Percentiles rank a stretch among this genome's conserved stretches.
These are phyloP conservation scores for Pisolithus orientalis DNA, from an alignment of 768 basidiomycete genomes.

Conservation along the genomic window DNA sequence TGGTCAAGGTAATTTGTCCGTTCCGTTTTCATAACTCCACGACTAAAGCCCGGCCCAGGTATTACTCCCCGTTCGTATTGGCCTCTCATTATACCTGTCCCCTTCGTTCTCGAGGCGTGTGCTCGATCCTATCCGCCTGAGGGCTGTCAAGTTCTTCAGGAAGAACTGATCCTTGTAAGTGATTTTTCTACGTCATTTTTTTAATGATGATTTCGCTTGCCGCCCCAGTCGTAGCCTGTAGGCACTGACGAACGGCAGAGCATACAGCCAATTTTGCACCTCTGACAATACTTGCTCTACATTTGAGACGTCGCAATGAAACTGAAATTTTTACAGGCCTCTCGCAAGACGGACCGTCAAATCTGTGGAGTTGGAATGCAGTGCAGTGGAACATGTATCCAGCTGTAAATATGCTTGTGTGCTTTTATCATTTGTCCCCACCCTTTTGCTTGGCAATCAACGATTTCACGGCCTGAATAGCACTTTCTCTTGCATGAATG, in stretches of 20 bases:
- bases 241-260: conserved; percentile 62
- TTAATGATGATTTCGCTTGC: conserved; percentile 63
- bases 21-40: not conserved
- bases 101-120: conserved; percentile 64
- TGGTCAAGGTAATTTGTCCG: conserved; percentile 54
- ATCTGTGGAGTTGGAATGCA: not conserved
- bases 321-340: conserved; percentile 5
- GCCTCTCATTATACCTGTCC: conserved; percentile 62
- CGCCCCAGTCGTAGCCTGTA: conserved; percentile 67
- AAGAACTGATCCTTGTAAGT: conserved; percentile 13
- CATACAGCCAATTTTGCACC: conserved; percentile 65
- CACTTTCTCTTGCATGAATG: conserved; percentile 61
- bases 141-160: conserved; percentile 15
- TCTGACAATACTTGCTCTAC: conserved; percentile 35
- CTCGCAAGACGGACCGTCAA: not conserved
- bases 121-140: conserved; percentile 53
- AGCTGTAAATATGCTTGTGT: not conserved
- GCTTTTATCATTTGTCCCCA: not conserved
- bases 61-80: conserved; percentile 66
- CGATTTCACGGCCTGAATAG: conserved; percentile 55
- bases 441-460: conserved; percentile 40
- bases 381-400: no score
- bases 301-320: not conserved
- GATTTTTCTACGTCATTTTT: conserved; percentile 18
- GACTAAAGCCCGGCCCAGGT: conserved; percentile 40